These are phyloP conservation scores for Phytophthora meadii DNA, from an alignment of 352 stramenopile species.

Conservation along the genomic window DNA sequence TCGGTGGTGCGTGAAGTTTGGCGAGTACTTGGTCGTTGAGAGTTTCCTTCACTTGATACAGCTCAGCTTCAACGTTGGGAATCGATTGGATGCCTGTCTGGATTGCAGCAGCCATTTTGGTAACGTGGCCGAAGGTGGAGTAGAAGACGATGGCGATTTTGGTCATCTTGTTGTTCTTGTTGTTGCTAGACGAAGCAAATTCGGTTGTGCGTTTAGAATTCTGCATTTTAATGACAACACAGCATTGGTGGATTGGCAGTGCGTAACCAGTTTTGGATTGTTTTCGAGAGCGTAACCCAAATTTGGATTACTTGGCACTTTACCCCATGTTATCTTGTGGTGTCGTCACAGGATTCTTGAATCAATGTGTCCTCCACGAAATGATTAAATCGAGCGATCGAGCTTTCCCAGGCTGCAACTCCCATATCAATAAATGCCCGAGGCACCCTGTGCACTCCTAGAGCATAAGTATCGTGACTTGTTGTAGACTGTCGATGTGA, in stretches of 20 bases:
- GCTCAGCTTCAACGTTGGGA: slow-evolving; percentile 51
- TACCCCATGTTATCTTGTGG: too few relatives aligned
- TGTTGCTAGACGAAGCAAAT: too few relatives aligned
- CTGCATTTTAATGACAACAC: too few relatives aligned
- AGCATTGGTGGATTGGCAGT: too few relatives aligned
- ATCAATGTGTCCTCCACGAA: slow-evolving; percentile 35
- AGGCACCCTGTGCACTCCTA: slow-evolving; percentile 12
- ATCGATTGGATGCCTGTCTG: slow-evolving; percentile 62
- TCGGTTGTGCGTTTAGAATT: too few relatives aligned
- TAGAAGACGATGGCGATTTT: slow-evolving; percentile 85
- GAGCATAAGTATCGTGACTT: slow-evolving; percentile 20
- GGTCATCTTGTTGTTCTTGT: slow-evolving; percentile 31
- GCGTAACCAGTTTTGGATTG: too few relatives aligned
- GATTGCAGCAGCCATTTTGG: slow-evolving; percentile 66
- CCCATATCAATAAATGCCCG: slow-evolving; percentile 36
- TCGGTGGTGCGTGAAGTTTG: slow-evolving; percentile 73
- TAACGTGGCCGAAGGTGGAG: slow-evolving; percentile 87
- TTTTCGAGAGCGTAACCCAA: too few relatives aligned
- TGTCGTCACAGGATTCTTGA: background rate
- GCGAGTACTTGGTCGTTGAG: slow-evolving; percentile 75
- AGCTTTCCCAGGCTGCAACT: slow-evolving; percentile 29
- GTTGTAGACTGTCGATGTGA: slow-evolving; percentile 31
- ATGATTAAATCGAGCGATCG: slow-evolving; percentile 32
- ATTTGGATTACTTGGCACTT: too few relatives aligned
- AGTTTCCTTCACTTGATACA: slow-evolving; percentile 82